phyloP scores from a whole-genome alignment of 345 rosid genomes.

The Angophora floribunda region DNA sequence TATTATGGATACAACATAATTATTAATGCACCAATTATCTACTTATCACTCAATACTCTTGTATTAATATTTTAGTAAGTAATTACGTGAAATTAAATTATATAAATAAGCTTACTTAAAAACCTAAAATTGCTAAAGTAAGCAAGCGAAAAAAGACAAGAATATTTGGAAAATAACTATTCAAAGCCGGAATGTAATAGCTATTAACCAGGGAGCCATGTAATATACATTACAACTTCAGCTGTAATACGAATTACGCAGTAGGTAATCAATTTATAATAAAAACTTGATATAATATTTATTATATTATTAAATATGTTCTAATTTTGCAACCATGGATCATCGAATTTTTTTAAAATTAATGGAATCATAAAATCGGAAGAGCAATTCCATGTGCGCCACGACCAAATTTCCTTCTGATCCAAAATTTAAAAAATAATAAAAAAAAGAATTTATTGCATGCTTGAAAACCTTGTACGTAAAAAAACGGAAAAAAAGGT shows the following conservation, averaged over 20 bases:
- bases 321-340: neutral
- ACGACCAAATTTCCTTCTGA: neutral
- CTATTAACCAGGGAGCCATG: neutral
- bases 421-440: neutral
- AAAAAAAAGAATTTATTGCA: neutral
- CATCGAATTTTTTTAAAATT: neutral
- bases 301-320: neutral
- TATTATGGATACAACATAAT: neutral
- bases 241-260: neutral
- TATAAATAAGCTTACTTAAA: neutral
- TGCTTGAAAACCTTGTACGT: neutral
- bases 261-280: neutral
- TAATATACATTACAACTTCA: neutral
- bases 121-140: neutral
- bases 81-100: neutral
- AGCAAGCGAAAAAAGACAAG: neutral
- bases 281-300: neutral
- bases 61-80: neutral
- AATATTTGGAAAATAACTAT: neutral
- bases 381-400: neutral
- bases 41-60: neutral
- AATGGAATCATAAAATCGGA: neutral
- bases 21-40: neutral
- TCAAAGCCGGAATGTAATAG: neutral
- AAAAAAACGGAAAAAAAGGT: neutral